A percentile compares a stretch with the other conserved stretches of the same genome.
These are phyloP conservation scores for Penicillium silybi DNA, from an alignment of 495 filamentous ascomycete genomes.

Conservation along the genomic window DNA sequence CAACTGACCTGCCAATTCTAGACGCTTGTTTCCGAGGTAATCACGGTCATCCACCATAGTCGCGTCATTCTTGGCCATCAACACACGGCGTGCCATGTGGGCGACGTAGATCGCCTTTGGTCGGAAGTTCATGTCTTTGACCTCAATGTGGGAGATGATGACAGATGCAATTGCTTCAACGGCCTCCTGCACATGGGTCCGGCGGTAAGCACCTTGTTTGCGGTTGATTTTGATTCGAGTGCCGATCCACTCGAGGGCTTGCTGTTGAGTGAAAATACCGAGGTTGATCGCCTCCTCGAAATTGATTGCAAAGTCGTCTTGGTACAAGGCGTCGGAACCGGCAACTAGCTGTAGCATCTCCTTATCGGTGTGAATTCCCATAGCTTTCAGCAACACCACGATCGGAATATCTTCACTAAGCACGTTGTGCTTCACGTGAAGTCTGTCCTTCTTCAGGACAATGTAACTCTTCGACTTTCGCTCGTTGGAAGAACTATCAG, in stretches of 20 bases:
- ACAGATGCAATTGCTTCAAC: slow-evolving; percentile 87
- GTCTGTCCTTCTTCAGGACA: slow-evolving; percentile 82
- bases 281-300: slow-evolving; percentile 85
- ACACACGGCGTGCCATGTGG: slow-evolving; percentile 88
- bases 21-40: slow-evolving; percentile 94
- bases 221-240: slow-evolving; percentile 77
- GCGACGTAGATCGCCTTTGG: slow-evolving; percentile 95
- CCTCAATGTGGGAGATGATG: slow-evolving; percentile 89
- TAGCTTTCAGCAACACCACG: slow-evolving; percentile 83
- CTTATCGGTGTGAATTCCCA: slow-evolving; percentile 89
- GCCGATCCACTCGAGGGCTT: slow-evolving; percentile 90
- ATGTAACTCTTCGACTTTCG: slow-evolving; percentile 97
- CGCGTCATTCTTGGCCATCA: slow-evolving; percentile 88
- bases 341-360: slow-evolving; percentile 88
- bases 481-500: slow-evolving; percentile 82
- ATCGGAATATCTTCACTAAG: slow-evolving; percentile 90
- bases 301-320: slow-evolving; percentile 90
- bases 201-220: slow-evolving; percentile 49
- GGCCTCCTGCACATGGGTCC: slow-evolving; percentile 80
- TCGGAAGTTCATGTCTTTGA: slow-evolving; percentile 82
- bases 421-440: slow-evolving; percentile 88
- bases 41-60: slow-evolving; percentile 91
- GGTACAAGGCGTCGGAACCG: slow-evolving; percentile 78
- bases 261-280: slow-evolving; percentile 83
- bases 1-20: slow-evolving; percentile 92